These are phyloP conservation scores for Barnettozyma sucrosica DNA, from an alignment of 805 yeast species.

Conservation along the genomic window DNA sequence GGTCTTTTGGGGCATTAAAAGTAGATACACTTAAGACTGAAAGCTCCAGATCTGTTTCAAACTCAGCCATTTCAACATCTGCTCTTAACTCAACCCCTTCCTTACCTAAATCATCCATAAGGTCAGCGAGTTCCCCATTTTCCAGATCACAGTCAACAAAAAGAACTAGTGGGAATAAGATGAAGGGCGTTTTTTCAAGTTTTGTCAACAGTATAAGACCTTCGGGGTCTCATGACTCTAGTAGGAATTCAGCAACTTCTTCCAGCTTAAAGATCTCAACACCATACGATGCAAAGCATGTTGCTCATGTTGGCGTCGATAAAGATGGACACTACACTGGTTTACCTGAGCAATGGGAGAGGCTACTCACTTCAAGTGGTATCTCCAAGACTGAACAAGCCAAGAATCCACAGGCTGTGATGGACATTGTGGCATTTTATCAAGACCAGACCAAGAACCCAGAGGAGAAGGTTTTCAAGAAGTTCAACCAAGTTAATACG, in stretches of 20 bases:
- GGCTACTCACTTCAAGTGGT: conserved; percentile 75
- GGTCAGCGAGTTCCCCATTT: conserved; percentile 25
- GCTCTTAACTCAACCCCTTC: conserved; percentile 9
- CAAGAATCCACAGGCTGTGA: conserved; percentile 90
- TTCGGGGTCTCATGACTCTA: conserved; percentile 23
- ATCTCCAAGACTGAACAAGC: conserved; percentile 84
- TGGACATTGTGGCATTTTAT: conserved; percentile 84
- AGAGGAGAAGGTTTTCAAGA: conserved; percentile 36
- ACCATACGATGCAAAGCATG: conserved; percentile 86
- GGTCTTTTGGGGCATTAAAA: conserved; percentile 3
- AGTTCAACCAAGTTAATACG: conserved; percentile 29
- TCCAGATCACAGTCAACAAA: conserved; percentile 14
- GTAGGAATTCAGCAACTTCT: conserved; percentile 13
- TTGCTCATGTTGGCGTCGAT: conserved; percentile 91
- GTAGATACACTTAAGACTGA: conserved; percentile 1
- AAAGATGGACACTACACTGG: conserved; percentile 84
- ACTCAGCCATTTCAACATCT: conserved; percentile 1
- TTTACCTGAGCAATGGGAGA: conserved; percentile 89
- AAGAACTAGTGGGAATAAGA: conserved; percentile 43
- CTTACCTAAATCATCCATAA: conserved; percentile 13
- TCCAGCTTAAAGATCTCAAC: conserved; percentile 60
- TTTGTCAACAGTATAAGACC: conserved; percentile 41
- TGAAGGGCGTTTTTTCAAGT: conserved; percentile 53
- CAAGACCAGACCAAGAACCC: conserved; percentile 48
- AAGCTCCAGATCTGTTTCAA: conserved; percentile 5